phyloP scores from a whole-genome alignment of 805 yeast genomes.

The Helenozyma rhizophorensis region DNA sequence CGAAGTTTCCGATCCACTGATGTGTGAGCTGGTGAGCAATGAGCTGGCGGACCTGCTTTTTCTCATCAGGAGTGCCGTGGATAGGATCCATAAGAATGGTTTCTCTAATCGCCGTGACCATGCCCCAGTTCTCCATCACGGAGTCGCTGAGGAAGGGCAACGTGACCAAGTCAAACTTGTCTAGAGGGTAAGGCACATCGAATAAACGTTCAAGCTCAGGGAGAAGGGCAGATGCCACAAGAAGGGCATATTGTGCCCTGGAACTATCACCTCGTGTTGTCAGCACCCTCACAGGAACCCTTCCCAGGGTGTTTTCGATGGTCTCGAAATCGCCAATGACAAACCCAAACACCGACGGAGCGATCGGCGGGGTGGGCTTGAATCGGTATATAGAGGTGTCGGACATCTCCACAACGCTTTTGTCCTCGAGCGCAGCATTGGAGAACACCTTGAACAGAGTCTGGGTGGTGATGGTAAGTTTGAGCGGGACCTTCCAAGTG shows the following conservation, averaged over 20 bases:
- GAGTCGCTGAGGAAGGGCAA: conserved; percentile 71
- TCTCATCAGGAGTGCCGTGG: conserved; percentile 14
- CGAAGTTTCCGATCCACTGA: conserved; percentile 73
- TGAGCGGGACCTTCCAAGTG: conserved; percentile 46
- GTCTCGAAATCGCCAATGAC: conserved; percentile 64
- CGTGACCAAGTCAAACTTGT: conserved; percentile 63
- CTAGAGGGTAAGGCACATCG: conserved; percentile 48
- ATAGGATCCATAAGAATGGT: conserved; percentile 35
- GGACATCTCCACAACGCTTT: conserved; percentile 14
- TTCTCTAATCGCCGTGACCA: conserved; percentile 55
- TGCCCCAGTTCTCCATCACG: conserved; percentile 79
- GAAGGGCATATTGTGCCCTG: conserved; percentile 47
- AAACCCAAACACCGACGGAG: conserved; percentile 64
- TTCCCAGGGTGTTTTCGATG: conserved; percentile 15
- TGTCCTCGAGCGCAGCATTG: conserved; percentile 35
- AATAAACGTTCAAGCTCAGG: conserved; percentile 46
- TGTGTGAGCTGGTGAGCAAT: conserved; percentile 72
- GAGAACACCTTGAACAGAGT: conserved; percentile 48
- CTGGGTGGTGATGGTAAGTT: conserved; percentile 45
- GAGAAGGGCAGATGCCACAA: conserved; percentile 42
- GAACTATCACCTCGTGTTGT: conserved; percentile 50
- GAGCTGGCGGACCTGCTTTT: conserved; percentile 46
- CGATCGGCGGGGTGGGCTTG: conserved; percentile 52
- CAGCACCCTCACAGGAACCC: conserved; percentile 47
- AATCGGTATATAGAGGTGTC: conserved; percentile 39